Percentiles rank a stretch among this genome's conserved stretches.
These are phyloP conservation scores for Hippophae tibetana DNA, from an alignment of 306 rosid genomes.

Conservation along the genomic window DNA sequence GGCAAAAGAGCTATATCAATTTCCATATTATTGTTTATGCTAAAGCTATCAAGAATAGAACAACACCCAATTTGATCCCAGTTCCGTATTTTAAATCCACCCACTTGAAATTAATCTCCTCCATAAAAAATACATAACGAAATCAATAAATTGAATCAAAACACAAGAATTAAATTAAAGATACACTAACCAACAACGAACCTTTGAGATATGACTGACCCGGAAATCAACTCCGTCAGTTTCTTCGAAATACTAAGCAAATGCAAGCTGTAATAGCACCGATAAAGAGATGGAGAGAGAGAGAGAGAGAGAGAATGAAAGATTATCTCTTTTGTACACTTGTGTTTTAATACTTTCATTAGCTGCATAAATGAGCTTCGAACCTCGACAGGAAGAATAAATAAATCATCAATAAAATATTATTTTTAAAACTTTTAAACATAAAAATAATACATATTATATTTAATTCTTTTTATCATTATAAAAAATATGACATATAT, in stretches of 20 bases:
- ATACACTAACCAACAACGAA: conserved; percentile 27
- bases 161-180: conserved; percentile 8
- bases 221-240: conserved; percentile 28
- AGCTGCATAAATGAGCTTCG: conserved; percentile 24
- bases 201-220: conserved; percentile 22
- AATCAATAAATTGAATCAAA: background rate
- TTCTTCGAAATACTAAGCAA: conserved; percentile 19
- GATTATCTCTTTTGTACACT: conserved; percentile 43
- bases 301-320: conserved; percentile 9
- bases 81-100: background rate
- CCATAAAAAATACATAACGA: background rate
- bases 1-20: background rate
- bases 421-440: too few species aligned
- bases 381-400: too few species aligned
- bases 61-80: background rate
- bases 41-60: conserved; percentile 5
- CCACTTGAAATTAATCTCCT: background rate
- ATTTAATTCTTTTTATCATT: too few species aligned
- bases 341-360: conserved; percentile 16
- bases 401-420: too few species aligned
- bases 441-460: too few species aligned
- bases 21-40: background rate
- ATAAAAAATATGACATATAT: too few species aligned
- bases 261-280: conserved; percentile 3
- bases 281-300: conserved; percentile 13